These are phyloP conservation scores for Didymella pinodella DNA, from an alignment of 2,329 filamentous ascomycete species.

Conservation along the genomic window DNA sequence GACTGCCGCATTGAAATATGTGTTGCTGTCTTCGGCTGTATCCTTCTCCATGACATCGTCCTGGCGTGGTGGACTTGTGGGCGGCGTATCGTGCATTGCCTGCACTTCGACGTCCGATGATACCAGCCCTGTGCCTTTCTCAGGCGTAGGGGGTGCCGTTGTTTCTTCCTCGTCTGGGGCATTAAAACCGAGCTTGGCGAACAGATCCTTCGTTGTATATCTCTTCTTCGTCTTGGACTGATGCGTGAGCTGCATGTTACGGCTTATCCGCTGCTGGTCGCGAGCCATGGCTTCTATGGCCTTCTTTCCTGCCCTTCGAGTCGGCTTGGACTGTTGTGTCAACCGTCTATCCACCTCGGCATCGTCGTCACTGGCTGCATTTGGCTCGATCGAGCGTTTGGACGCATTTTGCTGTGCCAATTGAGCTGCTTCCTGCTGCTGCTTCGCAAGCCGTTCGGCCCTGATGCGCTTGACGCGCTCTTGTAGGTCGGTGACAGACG, in stretches of 20 bases:
- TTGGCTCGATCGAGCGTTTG: slow-evolving; percentile 47
- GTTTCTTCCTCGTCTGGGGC: slow-evolving; percentile 35
- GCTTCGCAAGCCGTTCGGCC: slow-evolving; percentile 72
- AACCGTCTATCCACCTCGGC: slow-evolving; percentile 61
- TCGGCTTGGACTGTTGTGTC: slow-evolving; percentile 73
- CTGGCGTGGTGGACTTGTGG: slow-evolving; percentile 53
- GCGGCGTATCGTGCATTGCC: slow-evolving; percentile 51
- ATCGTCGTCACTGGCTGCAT: slow-evolving; percentile 63
- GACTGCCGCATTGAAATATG: slow-evolving; percentile 11
- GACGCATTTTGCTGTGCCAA: slow-evolving; percentile 51
- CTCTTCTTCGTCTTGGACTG: slow-evolving; percentile 89
- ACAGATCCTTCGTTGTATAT: slow-evolving; percentile 81
- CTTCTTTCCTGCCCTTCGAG: slow-evolving; percentile 90
- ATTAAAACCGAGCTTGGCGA: slow-evolving; percentile 83
- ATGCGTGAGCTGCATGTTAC: slow-evolving; percentile 90
- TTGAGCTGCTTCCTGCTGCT: slow-evolving; percentile 60
- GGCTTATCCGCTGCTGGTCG: slow-evolving; percentile 88
- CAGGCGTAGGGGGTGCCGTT: slow-evolving; percentile 33
- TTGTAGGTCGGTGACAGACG: slow-evolving; percentile 68
- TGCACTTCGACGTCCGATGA: slow-evolving; percentile 70
- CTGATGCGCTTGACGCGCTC: slow-evolving; percentile 78
- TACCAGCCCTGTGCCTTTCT: slow-evolving; percentile 55
- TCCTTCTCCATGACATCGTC: slow-evolving; percentile 23
- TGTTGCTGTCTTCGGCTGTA: neutral
- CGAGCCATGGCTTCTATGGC: slow-evolving; percentile 93